These are phyloP conservation scores for Phytophthora vignae DNA, from an alignment of 352 stramenopile genomes.

Conservation along the genomic window DNA sequence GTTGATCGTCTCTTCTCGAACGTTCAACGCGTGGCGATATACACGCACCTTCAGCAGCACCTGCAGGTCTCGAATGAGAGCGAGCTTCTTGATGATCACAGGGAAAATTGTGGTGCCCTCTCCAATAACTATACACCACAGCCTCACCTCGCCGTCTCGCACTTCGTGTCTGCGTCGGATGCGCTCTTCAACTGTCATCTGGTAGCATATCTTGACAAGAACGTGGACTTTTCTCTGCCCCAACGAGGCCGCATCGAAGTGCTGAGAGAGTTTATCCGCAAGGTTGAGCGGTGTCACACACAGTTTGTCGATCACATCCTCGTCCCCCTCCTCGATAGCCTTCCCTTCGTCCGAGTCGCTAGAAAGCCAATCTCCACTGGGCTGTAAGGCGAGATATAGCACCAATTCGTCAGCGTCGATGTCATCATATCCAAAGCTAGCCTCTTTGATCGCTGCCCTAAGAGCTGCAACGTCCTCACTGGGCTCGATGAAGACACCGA, in stretches of 20 bases:
- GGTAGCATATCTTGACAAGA: background rate
- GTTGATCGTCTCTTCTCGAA: background rate
- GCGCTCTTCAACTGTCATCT: background rate
- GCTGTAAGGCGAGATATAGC: background rate
- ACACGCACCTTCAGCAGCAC: background rate
- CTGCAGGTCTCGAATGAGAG: background rate
- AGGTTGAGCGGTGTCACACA: background rate
- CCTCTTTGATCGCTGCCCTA: background rate
- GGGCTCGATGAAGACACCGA: background rate
- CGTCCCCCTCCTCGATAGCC: background rate
- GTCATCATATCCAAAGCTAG: background rate
- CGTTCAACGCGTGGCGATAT: background rate
- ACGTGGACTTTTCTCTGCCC: background rate
- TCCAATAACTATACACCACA: background rate
- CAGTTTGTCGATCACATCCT: background rate
- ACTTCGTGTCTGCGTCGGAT: background rate
- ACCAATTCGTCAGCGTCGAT: background rate
- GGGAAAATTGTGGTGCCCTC: background rate
- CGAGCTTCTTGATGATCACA: background rate
- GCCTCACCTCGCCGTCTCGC: background rate
- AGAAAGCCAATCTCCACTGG: background rate
- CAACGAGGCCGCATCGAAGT: background rate
- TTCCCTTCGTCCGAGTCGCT: background rate
- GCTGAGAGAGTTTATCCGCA: background rate
- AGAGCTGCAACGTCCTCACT: background rate